A percentile compares a stretch with the other conserved stretches of the same genome.
Evolutionary conservation across 192 early-diverging fungal species (phyloP).

Genomic region (Radiomyces spectabilis): DNA sequence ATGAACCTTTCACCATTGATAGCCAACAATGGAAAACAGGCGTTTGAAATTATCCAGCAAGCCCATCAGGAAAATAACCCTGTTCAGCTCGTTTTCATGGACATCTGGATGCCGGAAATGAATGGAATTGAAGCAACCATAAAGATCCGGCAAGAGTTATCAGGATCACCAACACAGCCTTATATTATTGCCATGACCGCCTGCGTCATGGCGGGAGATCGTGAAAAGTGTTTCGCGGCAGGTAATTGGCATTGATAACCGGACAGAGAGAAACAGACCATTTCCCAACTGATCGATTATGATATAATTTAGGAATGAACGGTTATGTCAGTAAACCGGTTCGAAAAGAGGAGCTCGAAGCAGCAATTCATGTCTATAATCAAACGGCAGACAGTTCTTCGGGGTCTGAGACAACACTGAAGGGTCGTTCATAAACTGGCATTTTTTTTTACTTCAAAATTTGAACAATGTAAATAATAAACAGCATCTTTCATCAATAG

Average conservation of each 20-base stretch:
- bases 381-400: neutral
- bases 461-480: neutral
- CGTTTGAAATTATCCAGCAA: slow-evolving; percentile 8
- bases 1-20: slow-evolving; percentile 15
- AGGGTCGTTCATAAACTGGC: no score
- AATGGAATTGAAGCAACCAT: slow-evolving; percentile 37
- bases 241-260: no score
- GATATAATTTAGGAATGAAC: slow-evolving; percentile 27
- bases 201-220: slow-evolving; percentile 20
- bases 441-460: neutral
- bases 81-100: slow-evolving; percentile 33
- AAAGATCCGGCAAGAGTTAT: slow-evolving; percentile 12
- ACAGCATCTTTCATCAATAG: neutral
- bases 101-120: slow-evolving; percentile 44
- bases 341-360: slow-evolving; percentile 32
- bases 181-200: slow-evolving; percentile 28
- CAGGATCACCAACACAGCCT: neutral
- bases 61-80: slow-evolving; percentile 1
- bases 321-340: slow-evolving; percentile 38
- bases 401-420: no score
- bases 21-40: slow-evolving; percentile 22
- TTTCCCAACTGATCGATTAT: neutral
- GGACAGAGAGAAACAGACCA: neutral
- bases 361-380: neutral
- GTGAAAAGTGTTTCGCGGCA: slow-evolving; percentile 14